Percentiles rank a stretch among this genome's conserved stretches.
Evolutionary conservation across 2,329 filamentous ascomycete genomes (phyloP).

Genomic region (Venturiaceae sp.): DNA sequence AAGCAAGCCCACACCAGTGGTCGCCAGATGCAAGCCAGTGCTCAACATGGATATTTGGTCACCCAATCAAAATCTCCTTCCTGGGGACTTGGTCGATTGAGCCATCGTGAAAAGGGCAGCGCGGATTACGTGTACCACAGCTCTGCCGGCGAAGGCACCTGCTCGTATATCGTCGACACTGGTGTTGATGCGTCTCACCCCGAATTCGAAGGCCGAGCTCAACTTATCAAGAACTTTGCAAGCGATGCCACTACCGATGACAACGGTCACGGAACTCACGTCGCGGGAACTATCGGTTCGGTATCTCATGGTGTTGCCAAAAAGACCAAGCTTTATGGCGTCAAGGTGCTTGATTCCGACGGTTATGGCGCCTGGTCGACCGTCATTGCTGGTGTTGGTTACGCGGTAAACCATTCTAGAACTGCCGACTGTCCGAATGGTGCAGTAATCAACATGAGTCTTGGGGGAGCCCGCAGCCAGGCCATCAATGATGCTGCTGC

Average conservation of each 20-base stretch:
- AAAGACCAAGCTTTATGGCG: slow-evolving; percentile 19
- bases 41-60: background rate
- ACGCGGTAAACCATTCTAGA: slow-evolving; percentile 7
- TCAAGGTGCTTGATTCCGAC: slow-evolving; percentile 23
- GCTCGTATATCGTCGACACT: slow-evolving; percentile 56
- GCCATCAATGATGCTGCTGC: slow-evolving; percentile 6
- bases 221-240: slow-evolving; percentile 20
- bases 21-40: slow-evolving; percentile 5
- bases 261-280: slow-evolving; percentile 30
- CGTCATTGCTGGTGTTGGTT: slow-evolving; percentile 22
- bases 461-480: slow-evolving; percentile 17
- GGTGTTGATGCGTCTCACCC: slow-evolving; percentile 48
- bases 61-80: slow-evolving; percentile 25
- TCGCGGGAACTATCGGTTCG: slow-evolving; percentile 11
- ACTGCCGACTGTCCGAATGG: slow-evolving; percentile 17
- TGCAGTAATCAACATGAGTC: slow-evolving; percentile 25
- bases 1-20: background rate
- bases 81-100: slow-evolving; percentile 31
- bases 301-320: slow-evolving; percentile 12
- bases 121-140: slow-evolving; percentile 28
- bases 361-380: slow-evolving; percentile 29
- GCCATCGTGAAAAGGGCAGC: slow-evolving; percentile 20
- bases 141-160: slow-evolving; percentile 29
- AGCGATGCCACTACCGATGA: slow-evolving; percentile 12
- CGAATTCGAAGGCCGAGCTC: slow-evolving; percentile 29